phyloP scores from a whole-genome alignment of 257 asterid genomes.

The Forsythia viridissima region DNA sequence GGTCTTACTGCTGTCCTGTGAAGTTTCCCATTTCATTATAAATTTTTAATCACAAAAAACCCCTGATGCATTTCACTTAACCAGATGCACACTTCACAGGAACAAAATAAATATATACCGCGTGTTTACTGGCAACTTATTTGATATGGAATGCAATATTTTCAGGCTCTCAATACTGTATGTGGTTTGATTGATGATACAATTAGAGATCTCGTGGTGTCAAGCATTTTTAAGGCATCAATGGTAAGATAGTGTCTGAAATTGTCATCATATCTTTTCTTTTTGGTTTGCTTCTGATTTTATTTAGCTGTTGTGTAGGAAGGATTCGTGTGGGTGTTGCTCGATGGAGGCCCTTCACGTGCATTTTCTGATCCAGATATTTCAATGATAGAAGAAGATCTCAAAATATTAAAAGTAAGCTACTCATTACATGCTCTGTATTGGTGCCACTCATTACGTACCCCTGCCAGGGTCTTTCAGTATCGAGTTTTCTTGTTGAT shows the following conservation, averaged over 20 bases:
- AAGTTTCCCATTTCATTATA: conserved; percentile 10
- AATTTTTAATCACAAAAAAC: neutral
- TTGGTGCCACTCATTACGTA: neutral
- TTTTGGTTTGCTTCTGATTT: conserved; percentile 25
- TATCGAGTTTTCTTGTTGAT: neutral
- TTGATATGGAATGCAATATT: conserved; percentile 27
- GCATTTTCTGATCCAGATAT: conserved; percentile 81
- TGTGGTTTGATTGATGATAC: conserved; percentile 72
- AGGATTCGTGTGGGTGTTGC: conserved; percentile 90
- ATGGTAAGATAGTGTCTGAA: conserved; percentile 48
- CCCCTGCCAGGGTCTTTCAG: neutral
- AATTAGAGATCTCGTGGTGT: conserved; percentile 81
- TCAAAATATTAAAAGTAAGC: conserved; percentile 70
- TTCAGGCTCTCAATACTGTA: conserved; percentile 78
- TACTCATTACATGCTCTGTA: neutral
- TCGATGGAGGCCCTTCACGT: conserved; percentile 97
- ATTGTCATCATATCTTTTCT: conserved; percentile 7
- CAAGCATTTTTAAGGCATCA: conserved; percentile 81
- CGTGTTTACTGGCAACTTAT: conserved; percentile 8
- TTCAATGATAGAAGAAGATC: conserved; percentile 83
- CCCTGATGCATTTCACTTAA: neutral
- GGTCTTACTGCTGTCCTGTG: neutral
- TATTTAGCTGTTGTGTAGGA: conserved; percentile 55
- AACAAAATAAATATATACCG: neutral
- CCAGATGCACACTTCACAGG: conserved; percentile 4